Base-by-base conservation (phyloP, 805 yeast species). In the Yamadazyma tumulicola region DNA sequence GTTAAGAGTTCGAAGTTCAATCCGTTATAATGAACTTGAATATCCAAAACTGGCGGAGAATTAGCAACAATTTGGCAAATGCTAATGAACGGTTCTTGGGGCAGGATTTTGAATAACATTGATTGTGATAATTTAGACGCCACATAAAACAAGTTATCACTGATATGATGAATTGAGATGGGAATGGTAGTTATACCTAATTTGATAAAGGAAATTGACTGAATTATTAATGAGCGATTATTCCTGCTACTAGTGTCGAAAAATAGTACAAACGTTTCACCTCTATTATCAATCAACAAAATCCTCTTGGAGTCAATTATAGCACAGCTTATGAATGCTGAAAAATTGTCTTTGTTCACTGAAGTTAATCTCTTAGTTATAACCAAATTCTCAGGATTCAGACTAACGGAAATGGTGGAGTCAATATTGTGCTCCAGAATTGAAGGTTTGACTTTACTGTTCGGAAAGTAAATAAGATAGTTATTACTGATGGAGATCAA, bases 141-240 rank as follows among this genome's bases (percentile, higher is more conserved):
- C 4, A 51, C 61, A 35, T 51, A 59, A 31, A 64, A 63, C 11
- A 45, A 29, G 28, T 55, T 54, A 4, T 42, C 51, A 11, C 39
- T 34, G 5, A 62, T 35, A 33, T 58, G 63, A 24, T 49, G 55
- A 5, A 62, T 38, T 3, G 51, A 38, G 7, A 42, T 35, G 3
- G 69, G 61, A 1, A 61, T 45, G 1, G 69, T 59, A 6, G 64
- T 46, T 16, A 41, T 41, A 6, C 64, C 67, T 32, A 64, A 40
- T 5, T 36, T 41, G 3, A 59, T 38, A 8, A 59, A 39, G 6
- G 46, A 43, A 4, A 62, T 40, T 4, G 40, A 19, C 6, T 32
- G 22, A 5, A 40, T 33, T 5, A 19, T 12, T 4, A 39, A 19
- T 4, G 32, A 10, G 4, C 29, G 29, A 5, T 6, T 23, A 14